Conservation (phyloP, 768 basidiomycete genomes). For the Pisolithus tinctorius region DNA sequence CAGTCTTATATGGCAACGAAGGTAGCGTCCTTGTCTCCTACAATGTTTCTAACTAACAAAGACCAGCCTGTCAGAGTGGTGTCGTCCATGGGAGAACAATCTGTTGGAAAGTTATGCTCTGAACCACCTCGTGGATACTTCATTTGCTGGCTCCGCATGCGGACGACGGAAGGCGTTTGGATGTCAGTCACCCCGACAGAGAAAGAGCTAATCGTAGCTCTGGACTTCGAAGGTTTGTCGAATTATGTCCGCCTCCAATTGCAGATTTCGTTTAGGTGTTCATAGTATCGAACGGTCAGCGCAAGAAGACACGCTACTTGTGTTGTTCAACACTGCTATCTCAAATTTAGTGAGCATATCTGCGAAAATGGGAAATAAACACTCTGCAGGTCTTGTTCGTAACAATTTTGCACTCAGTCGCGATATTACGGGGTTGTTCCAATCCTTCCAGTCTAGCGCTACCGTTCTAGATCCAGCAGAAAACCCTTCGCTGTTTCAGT, state of each 20-base stretch:
- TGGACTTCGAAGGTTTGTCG: constrained; percentile 49
- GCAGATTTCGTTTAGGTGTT: constrained; percentile 31
- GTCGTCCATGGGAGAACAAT: constrained; percentile 58
- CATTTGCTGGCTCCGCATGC: constrained; percentile 56
- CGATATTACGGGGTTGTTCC: constrained; percentile 55
- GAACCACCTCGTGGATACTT: constrained; percentile 50
- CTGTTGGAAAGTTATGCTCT: constrained; percentile 49
- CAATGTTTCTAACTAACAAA: background rate
- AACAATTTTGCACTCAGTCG: constrained; percentile 60
- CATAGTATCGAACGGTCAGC: constrained; percentile 51
- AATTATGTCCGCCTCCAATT: background rate
- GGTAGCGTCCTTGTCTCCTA: constrained; percentile 17
- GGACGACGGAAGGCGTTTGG: constrained; percentile 56
- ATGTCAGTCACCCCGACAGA: constrained; percentile 52
- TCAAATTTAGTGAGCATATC: constrained; percentile 42
- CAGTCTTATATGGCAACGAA: constrained; percentile 48
- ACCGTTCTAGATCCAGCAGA: constrained; percentile 50
- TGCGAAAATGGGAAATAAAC: background rate
- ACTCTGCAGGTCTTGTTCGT: constrained; percentile 48
- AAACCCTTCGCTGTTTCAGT: constrained; percentile 54
- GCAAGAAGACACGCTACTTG: constrained; percentile 52
- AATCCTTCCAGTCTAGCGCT: constrained; percentile 55
- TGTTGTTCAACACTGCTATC: constrained; percentile 53
- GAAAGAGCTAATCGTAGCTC: constrained; percentile 41
- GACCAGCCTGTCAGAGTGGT: constrained; percentile 51